Conservation (phyloP, 768 basidiomycete species). For the Glaciozyma antarctica region DNA sequence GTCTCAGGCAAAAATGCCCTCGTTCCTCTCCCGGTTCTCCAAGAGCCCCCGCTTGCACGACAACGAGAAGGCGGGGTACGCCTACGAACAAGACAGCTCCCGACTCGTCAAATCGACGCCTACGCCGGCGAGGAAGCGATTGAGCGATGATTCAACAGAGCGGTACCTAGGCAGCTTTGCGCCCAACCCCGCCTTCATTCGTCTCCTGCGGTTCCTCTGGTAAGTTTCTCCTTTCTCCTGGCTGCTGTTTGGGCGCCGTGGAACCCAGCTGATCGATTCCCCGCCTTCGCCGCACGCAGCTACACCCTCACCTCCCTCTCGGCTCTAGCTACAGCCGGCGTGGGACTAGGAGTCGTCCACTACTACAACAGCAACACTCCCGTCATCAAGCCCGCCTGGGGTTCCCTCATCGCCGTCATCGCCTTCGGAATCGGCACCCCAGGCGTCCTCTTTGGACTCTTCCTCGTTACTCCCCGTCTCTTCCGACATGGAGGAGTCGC, state of each 20-base stretch:
- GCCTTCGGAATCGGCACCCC: constrained; percentile 26
- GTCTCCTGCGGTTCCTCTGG: constrained; percentile 13
- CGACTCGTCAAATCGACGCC: not conserved
- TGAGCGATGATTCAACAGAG: not conserved
- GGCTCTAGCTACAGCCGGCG: constrained; percentile 16
- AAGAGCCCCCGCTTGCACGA: not conserved
- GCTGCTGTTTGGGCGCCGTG: not conserved
- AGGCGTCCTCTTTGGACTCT: constrained; percentile 9
- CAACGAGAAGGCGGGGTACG: constrained; percentile 15
- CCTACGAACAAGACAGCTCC: constrained; percentile 16
- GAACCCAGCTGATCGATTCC: not conserved
- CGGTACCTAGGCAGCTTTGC: constrained; percentile 13
- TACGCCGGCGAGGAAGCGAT: not conserved
- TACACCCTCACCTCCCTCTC: constrained; percentile 20
- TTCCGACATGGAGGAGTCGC: constrained; percentile 13
- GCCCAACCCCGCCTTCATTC: constrained; percentile 16
- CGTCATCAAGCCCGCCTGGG: constrained; percentile 27
- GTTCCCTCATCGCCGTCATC: constrained; percentile 24
- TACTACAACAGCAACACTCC: constrained; percentile 27
- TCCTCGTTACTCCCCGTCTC: constrained; percentile 17
- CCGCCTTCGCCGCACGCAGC: not conserved
- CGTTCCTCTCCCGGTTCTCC: not conserved
- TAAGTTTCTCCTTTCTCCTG: not conserved
- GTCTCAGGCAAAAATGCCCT: not conserved
- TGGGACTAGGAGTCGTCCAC: constrained; percentile 21